These are phyloP conservation scores for Miscanthus sacchariflorus DNA, from an alignment of 202 grass and related monocot genomes.

Conservation along the genomic window DNA sequence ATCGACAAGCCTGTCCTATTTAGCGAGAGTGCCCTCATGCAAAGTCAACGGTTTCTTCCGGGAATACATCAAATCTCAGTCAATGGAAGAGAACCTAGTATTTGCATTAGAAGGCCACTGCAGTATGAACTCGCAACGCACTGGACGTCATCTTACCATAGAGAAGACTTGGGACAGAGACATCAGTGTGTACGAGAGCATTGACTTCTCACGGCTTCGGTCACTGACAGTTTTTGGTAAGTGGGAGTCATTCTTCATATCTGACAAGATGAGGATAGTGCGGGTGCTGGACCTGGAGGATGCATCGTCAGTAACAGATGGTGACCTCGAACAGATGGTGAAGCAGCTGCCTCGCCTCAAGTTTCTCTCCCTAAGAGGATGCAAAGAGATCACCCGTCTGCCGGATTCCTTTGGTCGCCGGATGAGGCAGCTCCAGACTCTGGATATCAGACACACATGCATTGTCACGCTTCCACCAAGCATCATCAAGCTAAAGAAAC, in stretches of 20 bases:
- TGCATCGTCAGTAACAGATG: neutral
- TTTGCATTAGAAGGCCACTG: neutral
- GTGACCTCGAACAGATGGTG: neutral
- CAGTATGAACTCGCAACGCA: neutral
- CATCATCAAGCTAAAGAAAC: neutral
- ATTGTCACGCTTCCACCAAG: neutral
- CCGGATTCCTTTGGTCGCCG: neutral
- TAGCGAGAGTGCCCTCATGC: neutral
- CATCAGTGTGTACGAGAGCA: neutral
- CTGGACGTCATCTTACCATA: neutral
- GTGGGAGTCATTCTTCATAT: neutral
- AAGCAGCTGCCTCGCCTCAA: neutral
- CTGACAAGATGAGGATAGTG: slow-evolving; percentile 1
- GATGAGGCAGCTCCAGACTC: neutral
- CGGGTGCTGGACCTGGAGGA: slow-evolving; percentile 48
- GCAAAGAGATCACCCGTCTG: neutral
- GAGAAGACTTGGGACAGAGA: neutral
- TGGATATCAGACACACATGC: neutral
- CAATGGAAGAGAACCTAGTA: neutral
- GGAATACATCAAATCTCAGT: neutral
- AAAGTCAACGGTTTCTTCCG: neutral
- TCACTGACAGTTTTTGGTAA: neutral
- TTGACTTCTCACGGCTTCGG: neutral
- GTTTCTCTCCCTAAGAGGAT: neutral
- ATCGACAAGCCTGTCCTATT: neutral